Evolutionary conservation across 345 rosid genomes (phyloP).

Genomic region (Stellera chamaejasme): DNA sequence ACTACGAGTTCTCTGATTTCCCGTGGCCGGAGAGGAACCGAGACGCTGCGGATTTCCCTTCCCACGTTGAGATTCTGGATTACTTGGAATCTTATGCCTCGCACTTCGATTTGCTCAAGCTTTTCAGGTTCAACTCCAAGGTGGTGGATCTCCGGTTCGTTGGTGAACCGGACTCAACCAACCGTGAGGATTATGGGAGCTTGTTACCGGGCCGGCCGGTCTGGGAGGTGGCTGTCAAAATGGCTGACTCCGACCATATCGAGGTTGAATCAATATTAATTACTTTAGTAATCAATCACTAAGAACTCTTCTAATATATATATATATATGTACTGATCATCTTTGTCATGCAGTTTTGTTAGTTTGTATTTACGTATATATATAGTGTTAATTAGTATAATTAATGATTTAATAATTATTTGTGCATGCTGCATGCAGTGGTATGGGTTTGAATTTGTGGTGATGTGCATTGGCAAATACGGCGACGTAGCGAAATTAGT

Average conservation of each 20-base stretch:
- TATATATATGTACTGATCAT: no score
- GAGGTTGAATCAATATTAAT: constrained; percentile 31
- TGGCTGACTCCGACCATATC: constrained; percentile 33
- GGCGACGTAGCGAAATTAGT: constrained; percentile 70
- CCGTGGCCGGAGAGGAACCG: constrained; percentile 56
- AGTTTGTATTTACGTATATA: no score
- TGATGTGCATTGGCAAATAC: constrained; percentile 68
- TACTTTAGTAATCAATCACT: background rate
- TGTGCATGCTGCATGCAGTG: constrained; percentile 29
- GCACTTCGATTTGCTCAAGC: constrained; percentile 57
- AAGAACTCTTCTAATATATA: no score
- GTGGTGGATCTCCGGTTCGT: constrained; percentile 55
- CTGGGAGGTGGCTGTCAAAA: constrained; percentile 81
- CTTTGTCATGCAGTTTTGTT: no score
- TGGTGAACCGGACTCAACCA: constrained; percentile 25
- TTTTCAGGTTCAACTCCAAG: constrained; percentile 55
- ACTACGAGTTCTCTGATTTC: constrained; percentile 83
- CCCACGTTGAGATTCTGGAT: constrained; percentile 50
- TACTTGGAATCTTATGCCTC: constrained; percentile 71
- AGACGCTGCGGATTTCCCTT: constrained; percentile 59
- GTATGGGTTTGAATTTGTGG: constrained; percentile 69
- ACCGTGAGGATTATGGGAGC: constrained; percentile 21
- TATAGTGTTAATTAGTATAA: no score
- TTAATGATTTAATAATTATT: no score
- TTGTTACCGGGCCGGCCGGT: constrained; percentile 54